Evolutionary conservation across 805 yeast species (phyloP), one percentile per base, ranked within the genome.

Genomic region (Yamadazyma paraphyllophila): DNA sequence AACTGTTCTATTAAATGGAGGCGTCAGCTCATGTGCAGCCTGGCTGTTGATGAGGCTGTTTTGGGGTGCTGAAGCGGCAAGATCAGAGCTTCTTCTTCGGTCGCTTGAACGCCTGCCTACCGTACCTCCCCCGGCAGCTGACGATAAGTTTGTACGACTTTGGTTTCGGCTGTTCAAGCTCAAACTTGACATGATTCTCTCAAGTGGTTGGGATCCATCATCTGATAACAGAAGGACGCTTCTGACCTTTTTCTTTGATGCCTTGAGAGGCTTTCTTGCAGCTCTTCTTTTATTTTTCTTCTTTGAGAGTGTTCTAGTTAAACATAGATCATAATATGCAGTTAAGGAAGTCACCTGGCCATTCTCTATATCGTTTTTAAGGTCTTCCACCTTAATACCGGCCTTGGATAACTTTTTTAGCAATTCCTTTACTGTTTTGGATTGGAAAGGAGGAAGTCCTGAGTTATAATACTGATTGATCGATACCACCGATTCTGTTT

Each of bases 251-350:
- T 62, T 59, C 24, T 63, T 56, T 2, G 73, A 67, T 40, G 54
- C 59, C 14, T 53, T 55, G 10, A 67, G 47, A 17, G 70, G 61
- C 35, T 54, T 52, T 60, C 55, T 65, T 9, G 69, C 71, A 43
- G 62, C 64, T 49, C 59, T 57, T 40, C 59, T 69, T 41, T 64
- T 61, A 41, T 52, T 52, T 48, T 62, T 66, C 54, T 70, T 70
- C 41, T 62, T 62, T 10, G 57, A 48, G 41, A 62, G 66, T 52
- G 79, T 82, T 39, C 69, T 66, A 16, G 85, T 88, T 25, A 84
- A 63, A 13, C 82, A 63, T 14, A 88, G 67, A 38, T 82, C 82
- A 84, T 91, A 89, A 46, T 83, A 73, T 0, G 92, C 96, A 11
- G 86, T 80, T 12, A 86, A 66, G 0, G 88, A 71, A 62, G 87